Percentiles rank a stretch among this genome's conserved stretches.
phyloP scores from a whole-genome alignment of 805 yeast genomes.

The Nakazawaea ambrosiae region DNA sequence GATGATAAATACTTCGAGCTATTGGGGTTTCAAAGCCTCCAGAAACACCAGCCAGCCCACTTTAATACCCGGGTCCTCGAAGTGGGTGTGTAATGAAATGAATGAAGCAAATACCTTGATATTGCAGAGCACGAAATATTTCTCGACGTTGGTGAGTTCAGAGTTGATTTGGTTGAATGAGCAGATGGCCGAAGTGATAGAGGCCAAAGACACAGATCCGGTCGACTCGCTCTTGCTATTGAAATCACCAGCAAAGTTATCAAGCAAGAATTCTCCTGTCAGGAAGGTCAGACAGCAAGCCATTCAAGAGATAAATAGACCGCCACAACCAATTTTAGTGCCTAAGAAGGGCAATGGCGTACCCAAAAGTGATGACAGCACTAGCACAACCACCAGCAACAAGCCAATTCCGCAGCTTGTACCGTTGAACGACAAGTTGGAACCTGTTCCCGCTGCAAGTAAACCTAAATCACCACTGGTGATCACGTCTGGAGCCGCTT shows the following conservation, averaged over 20 bases:
- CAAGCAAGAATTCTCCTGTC: constrained; percentile 21
- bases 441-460: not conserved
- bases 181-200: constrained; percentile 29
- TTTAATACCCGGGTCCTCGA: constrained; percentile 46
- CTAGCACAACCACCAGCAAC: no score
- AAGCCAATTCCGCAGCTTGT: not conserved
- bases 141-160: constrained; percentile 30
- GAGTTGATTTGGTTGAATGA: constrained; percentile 35
- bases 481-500: no score
- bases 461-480: no score
- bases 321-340: constrained; percentile 17
- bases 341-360: constrained; percentile 8
- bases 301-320: constrained; percentile 8
- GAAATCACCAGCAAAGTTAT: constrained; percentile 15
- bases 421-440: not conserved
- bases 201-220: constrained; percentile 13
- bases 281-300: constrained; percentile 18
- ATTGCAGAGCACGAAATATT: constrained; percentile 28
- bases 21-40: constrained; percentile 12
- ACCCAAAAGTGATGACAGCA: constrained; percentile 14
- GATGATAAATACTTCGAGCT: constrained; percentile 3
- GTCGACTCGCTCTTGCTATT: constrained; percentile 15
- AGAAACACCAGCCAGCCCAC: constrained; percentile 2
- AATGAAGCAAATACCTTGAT: constrained; percentile 30
- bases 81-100: constrained; percentile 42